These are phyloP conservation scores for Theileria parva DNA, from an alignment of 169 alveolate genomes.

Conservation along the genomic window DNA sequence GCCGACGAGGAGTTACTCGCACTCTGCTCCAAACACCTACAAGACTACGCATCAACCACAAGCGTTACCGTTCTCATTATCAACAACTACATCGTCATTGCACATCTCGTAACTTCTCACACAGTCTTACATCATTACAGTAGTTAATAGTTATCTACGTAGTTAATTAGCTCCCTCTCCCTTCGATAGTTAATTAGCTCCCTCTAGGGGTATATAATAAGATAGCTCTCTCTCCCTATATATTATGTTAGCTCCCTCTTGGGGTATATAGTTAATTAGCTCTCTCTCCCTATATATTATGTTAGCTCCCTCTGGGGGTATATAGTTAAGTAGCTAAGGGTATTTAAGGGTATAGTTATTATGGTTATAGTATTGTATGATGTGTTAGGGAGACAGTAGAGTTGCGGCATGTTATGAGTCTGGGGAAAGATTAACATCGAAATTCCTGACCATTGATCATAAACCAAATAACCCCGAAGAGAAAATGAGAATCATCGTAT, in stretches of 20 bases:
- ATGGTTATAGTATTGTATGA: not conserved
- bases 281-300: no score
- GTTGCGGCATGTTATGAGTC: slow-evolving; percentile 40
- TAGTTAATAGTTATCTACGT: no score
- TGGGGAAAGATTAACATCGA: slow-evolving; percentile 27
- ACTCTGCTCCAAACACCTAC: slow-evolving; percentile 53
- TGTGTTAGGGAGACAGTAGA: slow-evolving; percentile 58
- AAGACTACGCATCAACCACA: slow-evolving; percentile 80
- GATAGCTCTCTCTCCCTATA: no score
- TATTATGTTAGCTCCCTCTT: no score
- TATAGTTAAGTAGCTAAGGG: no score
- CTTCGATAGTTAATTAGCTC: no score
- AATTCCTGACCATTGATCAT: slow-evolving; percentile 76
- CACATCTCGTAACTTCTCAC: slow-evolving; percentile 70
- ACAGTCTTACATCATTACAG: not conserved
- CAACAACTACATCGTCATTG: slow-evolving; percentile 69
- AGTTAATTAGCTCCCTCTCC: not conserved
- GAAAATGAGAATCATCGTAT: slow-evolving; percentile 57
- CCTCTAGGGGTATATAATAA: no score
- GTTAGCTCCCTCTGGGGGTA: no score
- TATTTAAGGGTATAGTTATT: no score
- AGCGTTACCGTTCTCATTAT: slow-evolving; percentile 76
- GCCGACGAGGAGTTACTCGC: slow-evolving; percentile 72
- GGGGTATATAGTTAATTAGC: no score
- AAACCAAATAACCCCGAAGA: slow-evolving; percentile 76